Base-by-base conservation (phyloP, 2,329 filamentous ascomycete genomes). In the Botryotinia narcissicola region DNA sequence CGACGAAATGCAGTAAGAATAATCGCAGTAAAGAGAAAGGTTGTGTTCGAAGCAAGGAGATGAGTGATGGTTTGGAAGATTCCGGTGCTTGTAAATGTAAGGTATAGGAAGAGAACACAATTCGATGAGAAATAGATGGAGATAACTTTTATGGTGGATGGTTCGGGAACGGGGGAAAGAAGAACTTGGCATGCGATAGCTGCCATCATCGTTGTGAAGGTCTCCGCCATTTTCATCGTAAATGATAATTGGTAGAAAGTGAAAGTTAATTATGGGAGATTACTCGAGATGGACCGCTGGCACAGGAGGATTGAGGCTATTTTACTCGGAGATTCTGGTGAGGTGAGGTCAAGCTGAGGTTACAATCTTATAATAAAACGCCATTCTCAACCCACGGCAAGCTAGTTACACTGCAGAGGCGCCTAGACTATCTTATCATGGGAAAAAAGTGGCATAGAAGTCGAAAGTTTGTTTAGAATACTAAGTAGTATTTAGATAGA, bases 1-100 rank as follows among this genome's bases (percentile, higher is more conserved):
- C 78, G 77, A 7, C 74, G 71, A 22, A 74, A 46, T 10, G 72
- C 25, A 37, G 76, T 77, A 22, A 77, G 69, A 3, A 51, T 18
- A 8, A 60, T 37, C 3, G 67, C 66, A 3, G 73, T 71, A 29
- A 70, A 25, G 6, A 76, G 59, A 25, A 76, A 77, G 0, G 51
- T 71, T 18, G 35, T 22, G 35, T 76, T 75, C 18, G 71, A 29
- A 10, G 48, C 7, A 25, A n/a, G 8, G 8, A 48, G 20, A n/a
- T 48, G 32, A 32, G 54, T 37, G 29, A 44, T 61, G 16, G 12
- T 0, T 40, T 67, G 48, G 6, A 60, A 4, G 14, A 67, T 29
- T 25, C 44, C 1, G 10, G 29, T 40, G 18, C 18, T 60, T 46
- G n/a, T 37, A 25, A 35, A 12, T 4, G 16, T 42, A n/a, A 72